These are phyloP conservation scores for Kwoniella sp. DNA, from an alignment of 768 basidiomycete genomes.

Conservation along the genomic window DNA sequence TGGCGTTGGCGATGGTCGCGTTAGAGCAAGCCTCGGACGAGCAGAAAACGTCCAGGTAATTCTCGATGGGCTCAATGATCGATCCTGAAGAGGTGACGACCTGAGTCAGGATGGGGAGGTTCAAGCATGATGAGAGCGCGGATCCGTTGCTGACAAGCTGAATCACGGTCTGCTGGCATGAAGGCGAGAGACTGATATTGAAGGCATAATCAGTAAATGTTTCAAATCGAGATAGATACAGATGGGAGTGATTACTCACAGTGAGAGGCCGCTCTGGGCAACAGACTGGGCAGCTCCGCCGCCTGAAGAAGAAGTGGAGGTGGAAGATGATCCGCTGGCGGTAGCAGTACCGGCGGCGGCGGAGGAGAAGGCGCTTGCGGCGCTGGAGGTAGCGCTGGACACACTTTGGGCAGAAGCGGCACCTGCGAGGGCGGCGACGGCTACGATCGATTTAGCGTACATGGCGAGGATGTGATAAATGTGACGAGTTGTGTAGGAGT, in stretches of 20 bases:
- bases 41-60: slow-evolving; percentile 40
- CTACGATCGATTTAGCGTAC: background rate
- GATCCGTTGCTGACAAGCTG: slow-evolving; percentile 1
- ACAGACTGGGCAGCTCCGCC: background rate
- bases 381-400: background rate
- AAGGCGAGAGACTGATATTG: background rate
- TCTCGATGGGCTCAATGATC: slow-evolving; percentile 45
- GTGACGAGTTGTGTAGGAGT: no score
- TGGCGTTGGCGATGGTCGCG: slow-evolving; percentile 30
- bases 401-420: background rate
- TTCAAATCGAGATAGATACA: background rate
- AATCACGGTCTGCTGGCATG: slow-evolving; percentile 1
- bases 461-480: background rate
- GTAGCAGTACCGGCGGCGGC: background rate
- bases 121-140: background rate
- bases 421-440: background rate
- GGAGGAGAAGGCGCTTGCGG: background rate
- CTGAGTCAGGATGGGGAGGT: background rate
- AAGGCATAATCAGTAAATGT: background rate
- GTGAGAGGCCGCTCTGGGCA: background rate
- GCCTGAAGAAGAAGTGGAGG: background rate
- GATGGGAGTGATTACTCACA: background rate
- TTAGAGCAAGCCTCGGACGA: slow-evolving; percentile 35
- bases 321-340: background rate
- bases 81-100: slow-evolving; percentile 38